Percentiles rank a stretch among this genome's conserved stretches.
phyloP scores from a whole-genome alignment of 257 asterid species.

The Solanum bulbocastanum region DNA sequence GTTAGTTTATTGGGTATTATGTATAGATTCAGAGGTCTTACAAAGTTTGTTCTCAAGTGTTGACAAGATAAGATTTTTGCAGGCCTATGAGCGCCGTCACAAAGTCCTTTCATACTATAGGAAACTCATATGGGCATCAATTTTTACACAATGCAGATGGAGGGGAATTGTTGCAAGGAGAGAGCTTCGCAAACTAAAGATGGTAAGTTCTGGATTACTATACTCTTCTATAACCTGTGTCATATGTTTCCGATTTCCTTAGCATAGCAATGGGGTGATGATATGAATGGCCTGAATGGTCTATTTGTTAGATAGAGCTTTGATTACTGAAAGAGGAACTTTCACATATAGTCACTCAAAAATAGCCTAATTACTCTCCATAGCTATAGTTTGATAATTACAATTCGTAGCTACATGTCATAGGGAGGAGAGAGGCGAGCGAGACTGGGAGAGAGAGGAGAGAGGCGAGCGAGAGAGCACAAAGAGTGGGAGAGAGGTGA shows the following conservation, averaged over 20 bases:
- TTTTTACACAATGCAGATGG: constrained; percentile 83
- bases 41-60: background rate
- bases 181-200: constrained; percentile 81
- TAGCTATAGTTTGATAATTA: too few relatives aligned
- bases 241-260: background rate
- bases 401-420: too few relatives aligned
- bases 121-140: constrained; percentile 60
- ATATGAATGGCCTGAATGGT: background rate
- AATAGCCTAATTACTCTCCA: too few relatives aligned
- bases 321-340: background rate
- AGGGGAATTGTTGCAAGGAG: constrained; percentile 65
- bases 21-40: constrained; percentile 2
- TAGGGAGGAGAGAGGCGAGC: too few relatives aligned
- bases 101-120: constrained; percentile 58
- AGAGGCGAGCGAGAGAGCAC: too few relatives aligned
- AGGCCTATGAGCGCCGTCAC: constrained; percentile 85
- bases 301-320: background rate
- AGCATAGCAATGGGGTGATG: background rate
- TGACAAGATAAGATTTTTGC: constrained; percentile 24
- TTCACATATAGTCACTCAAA: too few relatives aligned
- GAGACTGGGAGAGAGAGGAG: too few relatives aligned
- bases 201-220: constrained; percentile 33
- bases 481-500: too few relatives aligned
- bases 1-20: constrained; percentile 28
- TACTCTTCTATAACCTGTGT: background rate